Evolutionary conservation across 441 rosid species (phyloP), one percentile per base, ranked within the genome.

Genomic region (Syzygium syzygioides): DNA sequence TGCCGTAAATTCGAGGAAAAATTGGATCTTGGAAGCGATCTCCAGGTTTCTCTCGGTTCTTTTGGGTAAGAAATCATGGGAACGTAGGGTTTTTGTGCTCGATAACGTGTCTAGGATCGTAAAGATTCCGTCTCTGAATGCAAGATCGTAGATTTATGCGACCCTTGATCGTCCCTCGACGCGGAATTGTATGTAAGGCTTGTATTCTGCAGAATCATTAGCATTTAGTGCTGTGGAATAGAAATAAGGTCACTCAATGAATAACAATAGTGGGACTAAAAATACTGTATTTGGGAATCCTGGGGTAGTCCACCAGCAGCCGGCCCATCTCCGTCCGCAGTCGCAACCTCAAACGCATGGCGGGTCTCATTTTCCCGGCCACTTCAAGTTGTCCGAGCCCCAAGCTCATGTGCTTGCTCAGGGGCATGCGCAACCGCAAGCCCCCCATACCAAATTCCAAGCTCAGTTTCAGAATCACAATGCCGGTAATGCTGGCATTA

Each of bases 401-500:
- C 99, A 95, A 92, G 96, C 98, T 19, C 98, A 96, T 91, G 96
- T 96, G 55, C 89, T 90, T 88, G 97, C 95, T 4, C 97, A 94
- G 71, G 93, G 93, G 87, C 96, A 93, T 87, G 90, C 92, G 37
- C 94, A 91, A 48, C 92, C 90, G 4, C 94, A 93, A 62, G 93
- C 93, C 28, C 97, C 93, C 52, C 97, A 96, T 83, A 95, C 96
- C 13, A 98, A 95, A 68, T 91, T 94, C 34, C 98, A 96, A 90
- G 98, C 99, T 57, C 99, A 96, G 79, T 88, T 90, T 92, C 94
- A 92, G 89, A 90, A 87, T 87, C 89, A 92, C 41, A 95, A 92
- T 89, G 89, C 96, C 3, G 95, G 96, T 62, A 90, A 93, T 56
- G 94, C 95, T 50, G 99, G 64, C 34, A 57, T 66, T 55, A 66